Evolutionary conservation across 106 monocot genomes (phyloP), one percentile per base, ranked within the genome.

Genomic region (Hemerocallis citrina): DNA sequence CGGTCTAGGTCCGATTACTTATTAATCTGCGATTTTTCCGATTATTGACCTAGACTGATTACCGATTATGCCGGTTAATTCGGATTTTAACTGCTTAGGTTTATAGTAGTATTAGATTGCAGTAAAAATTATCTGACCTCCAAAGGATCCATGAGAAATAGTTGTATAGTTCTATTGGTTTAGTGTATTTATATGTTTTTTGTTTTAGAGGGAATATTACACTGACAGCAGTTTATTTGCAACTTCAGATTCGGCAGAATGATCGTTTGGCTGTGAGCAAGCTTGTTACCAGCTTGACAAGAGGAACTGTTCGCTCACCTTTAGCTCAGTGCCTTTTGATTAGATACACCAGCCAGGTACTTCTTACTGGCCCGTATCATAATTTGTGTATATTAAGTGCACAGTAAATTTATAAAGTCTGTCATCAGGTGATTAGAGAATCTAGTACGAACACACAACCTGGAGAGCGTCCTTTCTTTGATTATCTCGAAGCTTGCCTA

Each of bases 241-340:
- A 32, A 9, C 40, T 66, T 23, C 83, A 99, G 98, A 92, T 99
- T 65, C 74, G 88, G 32, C 92, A 99, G 75, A 92, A 85, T 85
- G 98, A 99, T 52, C 91, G 98, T 46, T 68, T 99, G 55, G 98
- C 98, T 68, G 80, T 99, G 71, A 99, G 82, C 79, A 99, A 99
- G 70, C 79, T 99, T 36, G 92, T 99, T 38, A 78, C 85, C 29
- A 99, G 85, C 71, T 77, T 92, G 68, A 99, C 92, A 32, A 99
- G 70, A 60, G 92, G 88, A 59, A 73, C 85, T 41, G 88, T 99
- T 8, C 85, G 92, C 8, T 92, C 92, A 40, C 92, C 98, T 75
- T 73, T 99, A 58, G 98, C 98, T 14, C 98, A 92, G 62, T 99
- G 98, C 68, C 92, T 99, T 52, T 66, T 99, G 32, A 92, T 99